Evolutionary conservation across 2,329 filamentous ascomycete genomes (phyloP).

Genomic region (Bimuria novae-zelandiae): DNA sequence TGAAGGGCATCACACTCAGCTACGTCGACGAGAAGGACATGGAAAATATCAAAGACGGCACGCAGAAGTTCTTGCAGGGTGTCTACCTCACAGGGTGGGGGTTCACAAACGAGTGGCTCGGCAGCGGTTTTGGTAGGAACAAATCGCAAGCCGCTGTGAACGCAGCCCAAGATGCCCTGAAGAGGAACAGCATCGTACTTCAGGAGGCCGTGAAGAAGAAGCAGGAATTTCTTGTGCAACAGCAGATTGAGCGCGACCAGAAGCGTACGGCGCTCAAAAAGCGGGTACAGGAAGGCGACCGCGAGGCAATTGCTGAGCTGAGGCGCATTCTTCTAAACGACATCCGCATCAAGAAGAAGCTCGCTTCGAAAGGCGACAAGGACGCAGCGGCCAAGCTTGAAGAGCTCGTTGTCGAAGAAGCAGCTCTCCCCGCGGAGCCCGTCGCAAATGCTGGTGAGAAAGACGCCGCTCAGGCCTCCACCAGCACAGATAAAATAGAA

Average conservation of each 20-base stretch:
- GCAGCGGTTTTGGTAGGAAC: conserved; percentile 64
- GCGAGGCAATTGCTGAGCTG: conserved; percentile 23
- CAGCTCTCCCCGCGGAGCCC: not conserved
- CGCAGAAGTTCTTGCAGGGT: conserved; percentile 66
- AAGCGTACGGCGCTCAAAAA: conserved; percentile 13
- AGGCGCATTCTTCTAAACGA: not conserved
- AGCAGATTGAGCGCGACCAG: conserved; percentile 19
- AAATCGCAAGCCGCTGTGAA: conserved; percentile 72
- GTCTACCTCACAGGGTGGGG: conserved; percentile 72
- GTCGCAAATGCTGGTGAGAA: not conserved
- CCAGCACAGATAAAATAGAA: not conserved
- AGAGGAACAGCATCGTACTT: conserved; percentile 42
- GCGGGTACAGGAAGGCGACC: not conserved
- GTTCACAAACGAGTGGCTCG: conserved; percentile 65
- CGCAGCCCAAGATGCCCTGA: conserved; percentile 67
- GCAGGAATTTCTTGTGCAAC: conserved; percentile 22
- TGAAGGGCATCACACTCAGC: conserved; percentile 41
- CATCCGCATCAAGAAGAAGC: not conserved
- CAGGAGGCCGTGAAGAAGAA: conserved; percentile 27
- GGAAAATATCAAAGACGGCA: conserved; percentile 53
- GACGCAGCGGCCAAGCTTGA: conserved; percentile 22
- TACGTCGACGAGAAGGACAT: conserved; percentile 58
- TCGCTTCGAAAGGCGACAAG: not conserved
- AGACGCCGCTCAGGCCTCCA: not conserved
- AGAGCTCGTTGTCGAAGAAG: not conserved